These are phyloP conservation scores for Peterozyma toletana DNA, from an alignment of 805 yeast species.

Conservation along the genomic window DNA sequence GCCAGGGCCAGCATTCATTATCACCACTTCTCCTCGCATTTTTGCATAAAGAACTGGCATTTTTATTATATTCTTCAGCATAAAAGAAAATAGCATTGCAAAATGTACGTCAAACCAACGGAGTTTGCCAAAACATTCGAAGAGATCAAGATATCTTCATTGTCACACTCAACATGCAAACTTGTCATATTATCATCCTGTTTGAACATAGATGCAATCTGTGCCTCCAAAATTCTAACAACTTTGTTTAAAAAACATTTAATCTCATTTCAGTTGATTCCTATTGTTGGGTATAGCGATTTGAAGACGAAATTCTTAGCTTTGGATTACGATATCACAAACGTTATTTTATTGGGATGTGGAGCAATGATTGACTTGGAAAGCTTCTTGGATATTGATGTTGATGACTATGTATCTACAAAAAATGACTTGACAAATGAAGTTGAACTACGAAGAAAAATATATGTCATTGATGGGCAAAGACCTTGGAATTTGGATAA, in stretches of 20 bases:
- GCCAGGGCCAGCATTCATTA: no score
- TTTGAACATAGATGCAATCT: constrained; percentile 83
- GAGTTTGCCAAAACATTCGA: constrained; percentile 63
- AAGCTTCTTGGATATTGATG: constrained; percentile 57
- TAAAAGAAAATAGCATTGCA: no score
- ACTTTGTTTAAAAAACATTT: constrained; percentile 68
- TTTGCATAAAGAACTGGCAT: no score
- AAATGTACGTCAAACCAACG: constrained; percentile 70
- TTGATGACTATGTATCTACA: constrained; percentile 36
- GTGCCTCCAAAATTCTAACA: constrained; percentile 77
- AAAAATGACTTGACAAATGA: constrained; percentile 20
- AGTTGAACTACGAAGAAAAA: constrained; percentile 35
- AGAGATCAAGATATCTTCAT: constrained; percentile 60
- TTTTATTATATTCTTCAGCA: no score
- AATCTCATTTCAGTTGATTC: constrained; percentile 81
- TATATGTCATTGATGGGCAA: constrained; percentile 85
- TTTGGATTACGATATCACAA: constrained; percentile 69
- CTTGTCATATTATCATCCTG: constrained; percentile 85
- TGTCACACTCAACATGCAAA: constrained; percentile 90
- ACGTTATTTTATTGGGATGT: constrained; percentile 80
- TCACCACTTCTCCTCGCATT: no score
- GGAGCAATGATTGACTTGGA: constrained; percentile 90
- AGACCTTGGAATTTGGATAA: constrained; percentile 97
- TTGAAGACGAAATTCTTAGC: constrained; percentile 53
- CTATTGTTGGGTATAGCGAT: constrained; percentile 88